phyloP scores from a whole-genome alignment of 768 basidiomycete species.

The Suillus plorans region DNA sequence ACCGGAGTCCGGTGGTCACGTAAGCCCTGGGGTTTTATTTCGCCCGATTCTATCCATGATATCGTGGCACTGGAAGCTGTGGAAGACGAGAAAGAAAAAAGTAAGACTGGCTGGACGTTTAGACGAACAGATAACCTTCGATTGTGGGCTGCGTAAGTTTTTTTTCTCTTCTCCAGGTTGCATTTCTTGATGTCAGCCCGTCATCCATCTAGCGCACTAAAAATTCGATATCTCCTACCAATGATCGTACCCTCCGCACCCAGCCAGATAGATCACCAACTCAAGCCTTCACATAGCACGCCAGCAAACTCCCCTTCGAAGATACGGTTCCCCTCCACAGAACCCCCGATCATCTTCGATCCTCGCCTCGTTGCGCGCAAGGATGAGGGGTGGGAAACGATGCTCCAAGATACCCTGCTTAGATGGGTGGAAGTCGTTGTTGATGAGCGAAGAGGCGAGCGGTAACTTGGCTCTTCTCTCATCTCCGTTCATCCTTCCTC shows the following conservation, averaged over 20 bases:
- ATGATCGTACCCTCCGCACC: constrained; percentile 53
- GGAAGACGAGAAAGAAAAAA: constrained; percentile 38
- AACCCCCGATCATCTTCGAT: constrained; percentile 65
- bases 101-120: constrained; percentile 77
- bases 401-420: constrained; percentile 64
- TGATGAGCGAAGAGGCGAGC: constrained; percentile 57
- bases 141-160: constrained; percentile 78
- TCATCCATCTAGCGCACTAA: constrained; percentile 58
- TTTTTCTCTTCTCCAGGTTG: background rate
- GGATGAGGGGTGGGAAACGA: constrained; percentile 78
- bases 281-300: constrained; percentile 17
- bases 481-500: background rate
- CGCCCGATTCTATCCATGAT: constrained; percentile 74
- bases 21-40: constrained; percentile 89
- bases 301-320: constrained; percentile 33
- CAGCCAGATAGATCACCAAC: constrained; percentile 25
- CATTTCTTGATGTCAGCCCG: background rate
- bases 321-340: constrained; percentile 39
- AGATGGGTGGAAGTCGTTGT: constrained; percentile 71
- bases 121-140: constrained; percentile 83
- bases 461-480: constrained; percentile 5
- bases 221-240: constrained; percentile 77
- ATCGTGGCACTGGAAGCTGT: constrained; percentile 65
- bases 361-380: constrained; percentile 68
- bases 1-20: constrained; percentile 74